Percentiles rank a stretch among this genome's conserved stretches.
phyloP scores from a whole-genome alignment of 2,329 filamentous ascomycete species.

The Stagonosporopsis tanaceti region DNA sequence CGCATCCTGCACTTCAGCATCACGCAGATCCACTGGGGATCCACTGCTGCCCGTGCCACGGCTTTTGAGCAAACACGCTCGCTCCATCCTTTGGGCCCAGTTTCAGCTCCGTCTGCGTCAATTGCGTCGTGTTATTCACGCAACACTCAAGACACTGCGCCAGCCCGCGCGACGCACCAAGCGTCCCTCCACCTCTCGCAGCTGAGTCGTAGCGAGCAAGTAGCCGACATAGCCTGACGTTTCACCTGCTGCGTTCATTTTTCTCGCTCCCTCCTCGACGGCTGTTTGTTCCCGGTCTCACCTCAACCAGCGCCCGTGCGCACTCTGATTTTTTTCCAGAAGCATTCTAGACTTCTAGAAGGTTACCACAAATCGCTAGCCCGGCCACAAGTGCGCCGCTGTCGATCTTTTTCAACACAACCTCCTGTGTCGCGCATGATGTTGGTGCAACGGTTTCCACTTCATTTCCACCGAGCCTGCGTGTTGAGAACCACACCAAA shows the following conservation, averaged over 20 bases:
- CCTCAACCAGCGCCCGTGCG: conserved; percentile 29
- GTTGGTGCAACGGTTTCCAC: conserved; percentile 26
- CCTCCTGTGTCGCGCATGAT: conserved; percentile 32
- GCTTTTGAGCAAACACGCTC: conserved; percentile 13
- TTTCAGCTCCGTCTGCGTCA: conserved; percentile 21
- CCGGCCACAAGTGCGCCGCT: conserved; percentile 28
- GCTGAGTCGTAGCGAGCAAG: conserved; percentile 10
- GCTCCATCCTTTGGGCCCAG: background rate
- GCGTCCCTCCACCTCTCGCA: conserved; percentile 13
- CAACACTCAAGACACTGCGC: conserved; percentile 2
- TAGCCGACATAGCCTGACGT: conserved; percentile 27
- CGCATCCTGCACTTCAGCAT: conserved; percentile 31
- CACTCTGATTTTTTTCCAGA: conserved; percentile 28
- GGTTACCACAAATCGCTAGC: conserved; percentile 36
- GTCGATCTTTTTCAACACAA: conserved; percentile 34
- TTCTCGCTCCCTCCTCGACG: background rate
- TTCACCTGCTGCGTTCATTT: conserved; percentile 24
- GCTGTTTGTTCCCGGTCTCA: conserved; percentile 21
- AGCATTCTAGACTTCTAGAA: conserved; percentile 43
- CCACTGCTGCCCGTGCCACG: conserved; percentile 13
- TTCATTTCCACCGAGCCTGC: conserved; percentile 23
- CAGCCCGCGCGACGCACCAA: conserved; percentile 2
- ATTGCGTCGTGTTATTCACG: conserved; percentile 16
- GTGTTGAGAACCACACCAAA: conserved; percentile 28
- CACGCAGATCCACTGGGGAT: conserved; percentile 28